Evolutionary conservation across 73 alveolate species (phyloP).

Genomic region (Tetrahymena elliotti): DNA sequence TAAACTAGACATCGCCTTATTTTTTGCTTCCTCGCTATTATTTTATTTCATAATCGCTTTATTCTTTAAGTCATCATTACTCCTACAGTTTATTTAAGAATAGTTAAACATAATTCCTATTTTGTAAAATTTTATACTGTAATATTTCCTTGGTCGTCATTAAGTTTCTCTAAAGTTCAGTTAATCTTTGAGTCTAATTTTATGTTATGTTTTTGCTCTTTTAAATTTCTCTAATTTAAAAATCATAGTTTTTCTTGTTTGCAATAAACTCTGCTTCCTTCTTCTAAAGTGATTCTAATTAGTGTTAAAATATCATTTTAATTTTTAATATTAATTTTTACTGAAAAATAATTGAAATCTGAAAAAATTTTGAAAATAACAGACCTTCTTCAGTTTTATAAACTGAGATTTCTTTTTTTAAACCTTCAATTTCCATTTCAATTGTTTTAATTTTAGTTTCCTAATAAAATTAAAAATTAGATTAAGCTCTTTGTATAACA

Average conservation of each 20-base stretch:
- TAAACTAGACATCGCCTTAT: not conserved
- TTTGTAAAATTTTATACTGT: not conserved
- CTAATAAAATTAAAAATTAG: not conserved
- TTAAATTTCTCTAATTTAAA: not conserved
- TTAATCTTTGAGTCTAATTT: not conserved
- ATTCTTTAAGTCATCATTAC: not conserved
- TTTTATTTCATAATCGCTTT: not conserved
- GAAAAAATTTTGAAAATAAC: no score
- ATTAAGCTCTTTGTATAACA: not conserved
- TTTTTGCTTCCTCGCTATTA: not conserved
- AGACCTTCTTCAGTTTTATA: not conserved
- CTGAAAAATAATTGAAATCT: no score
- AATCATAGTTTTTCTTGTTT: not conserved
- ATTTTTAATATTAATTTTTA: not conserved
- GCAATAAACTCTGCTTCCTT: not conserved
- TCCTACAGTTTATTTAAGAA: not conserved
- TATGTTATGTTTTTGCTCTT: not conserved
- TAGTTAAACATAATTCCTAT: not conserved
- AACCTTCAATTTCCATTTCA: not conserved
- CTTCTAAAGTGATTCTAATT: not conserved
- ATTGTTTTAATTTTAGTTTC: not conserved
- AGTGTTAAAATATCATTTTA: not conserved
- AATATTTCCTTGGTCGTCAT: not conserved
- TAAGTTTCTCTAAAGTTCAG: not conserved
- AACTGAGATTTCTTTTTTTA: not conserved